phyloP scores from a whole-genome alignment of 2,329 filamentous ascomycete genomes.

The Fusarium longipes region DNA sequence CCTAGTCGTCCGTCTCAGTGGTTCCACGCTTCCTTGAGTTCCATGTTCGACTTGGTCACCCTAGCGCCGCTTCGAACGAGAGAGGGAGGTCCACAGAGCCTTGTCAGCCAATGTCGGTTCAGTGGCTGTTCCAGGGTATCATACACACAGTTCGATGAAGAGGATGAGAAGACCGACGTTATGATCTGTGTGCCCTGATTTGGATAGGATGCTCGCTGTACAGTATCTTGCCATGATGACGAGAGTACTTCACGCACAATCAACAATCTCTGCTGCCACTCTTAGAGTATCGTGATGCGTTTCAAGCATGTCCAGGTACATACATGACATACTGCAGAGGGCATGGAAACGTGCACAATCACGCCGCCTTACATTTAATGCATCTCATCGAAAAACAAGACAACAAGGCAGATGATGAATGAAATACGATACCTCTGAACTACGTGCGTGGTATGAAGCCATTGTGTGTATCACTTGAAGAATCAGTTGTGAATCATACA shows the following conservation, averaged over 20 bases:
- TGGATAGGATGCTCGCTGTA: slow-evolving; percentile 13
- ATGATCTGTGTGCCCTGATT: slow-evolving; percentile 32
- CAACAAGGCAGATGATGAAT: not conserved
- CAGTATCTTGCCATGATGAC: slow-evolving; percentile 10
- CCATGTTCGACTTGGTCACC: slow-evolving; percentile 15
- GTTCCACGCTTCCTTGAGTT: slow-evolving; percentile 34
- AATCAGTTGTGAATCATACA: not conserved
- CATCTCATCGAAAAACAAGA: slow-evolving; percentile 11
- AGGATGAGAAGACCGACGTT: slow-evolving; percentile 26
- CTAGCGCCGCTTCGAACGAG: slow-evolving; percentile 31
- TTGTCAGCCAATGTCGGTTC: slow-evolving; percentile 28
- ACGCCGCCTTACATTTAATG: slow-evolving; percentile 6
- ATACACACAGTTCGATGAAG: slow-evolving; percentile 31
- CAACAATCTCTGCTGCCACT: not conserved
- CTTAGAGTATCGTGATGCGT: not conserved
- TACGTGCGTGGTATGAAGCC: not conserved
- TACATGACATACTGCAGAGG: slow-evolving; percentile 7
- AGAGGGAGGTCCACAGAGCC: slow-evolving; percentile 30
- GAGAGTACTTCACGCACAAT: not conserved
- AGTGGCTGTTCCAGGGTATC: slow-evolving; percentile 34
- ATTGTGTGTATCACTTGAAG: too few relatives aligned
- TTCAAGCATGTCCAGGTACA: slow-evolving; percentile 1
- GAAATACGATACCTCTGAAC: not conserved
- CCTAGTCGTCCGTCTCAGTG: slow-evolving; percentile 25
- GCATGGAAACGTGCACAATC: slow-evolving; percentile 15